phyloP scores from a whole-genome alignment of 345 rosid genomes.

The Hirschfeldia incana region DNA sequence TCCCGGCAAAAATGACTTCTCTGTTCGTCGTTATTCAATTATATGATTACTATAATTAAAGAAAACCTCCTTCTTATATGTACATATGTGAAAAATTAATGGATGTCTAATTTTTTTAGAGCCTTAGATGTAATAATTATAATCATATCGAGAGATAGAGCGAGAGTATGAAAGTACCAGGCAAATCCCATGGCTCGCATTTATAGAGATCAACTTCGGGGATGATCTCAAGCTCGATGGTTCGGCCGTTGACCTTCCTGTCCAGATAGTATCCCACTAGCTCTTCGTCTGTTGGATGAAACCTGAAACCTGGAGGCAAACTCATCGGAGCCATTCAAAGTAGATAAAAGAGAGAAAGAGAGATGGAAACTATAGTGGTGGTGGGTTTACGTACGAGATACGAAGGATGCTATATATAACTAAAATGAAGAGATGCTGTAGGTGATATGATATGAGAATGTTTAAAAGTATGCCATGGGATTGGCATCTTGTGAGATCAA shows the following conservation, averaged over 20 bases:
- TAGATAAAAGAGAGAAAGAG: background rate
- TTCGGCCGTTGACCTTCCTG: conserved; percentile 59
- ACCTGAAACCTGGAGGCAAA: conserved; percentile 84
- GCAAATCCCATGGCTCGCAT: conserved; percentile 84
- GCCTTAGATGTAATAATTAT: background rate
- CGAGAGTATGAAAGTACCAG: conserved; percentile 43
- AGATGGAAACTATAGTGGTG: background rate
- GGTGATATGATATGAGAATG: conserved; percentile 35
- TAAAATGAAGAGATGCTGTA: conserved; percentile 44
- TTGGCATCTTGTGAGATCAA: conserved; percentile 32
- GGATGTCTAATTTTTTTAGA: background rate
- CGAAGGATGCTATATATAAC: conserved; percentile 32
- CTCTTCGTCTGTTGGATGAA: conserved; percentile 85
- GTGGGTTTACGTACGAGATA: conserved; percentile 30
- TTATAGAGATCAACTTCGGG: conserved; percentile 82
- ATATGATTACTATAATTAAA: background rate
- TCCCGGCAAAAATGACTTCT: conserved; percentile 68
- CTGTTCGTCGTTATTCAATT: conserved; percentile 35
- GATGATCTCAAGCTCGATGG: conserved; percentile 73
- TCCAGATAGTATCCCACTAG: conserved; percentile 75
- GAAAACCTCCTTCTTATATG: background rate
- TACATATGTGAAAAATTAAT: background rate
- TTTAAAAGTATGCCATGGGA: conserved; percentile 43
- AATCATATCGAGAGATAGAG: background rate
- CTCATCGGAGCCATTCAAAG: conserved; percentile 63